Base-by-base conservation (phyloP, 495 filamentous ascomycete genomes). In the Haplographium delicatum region DNA sequence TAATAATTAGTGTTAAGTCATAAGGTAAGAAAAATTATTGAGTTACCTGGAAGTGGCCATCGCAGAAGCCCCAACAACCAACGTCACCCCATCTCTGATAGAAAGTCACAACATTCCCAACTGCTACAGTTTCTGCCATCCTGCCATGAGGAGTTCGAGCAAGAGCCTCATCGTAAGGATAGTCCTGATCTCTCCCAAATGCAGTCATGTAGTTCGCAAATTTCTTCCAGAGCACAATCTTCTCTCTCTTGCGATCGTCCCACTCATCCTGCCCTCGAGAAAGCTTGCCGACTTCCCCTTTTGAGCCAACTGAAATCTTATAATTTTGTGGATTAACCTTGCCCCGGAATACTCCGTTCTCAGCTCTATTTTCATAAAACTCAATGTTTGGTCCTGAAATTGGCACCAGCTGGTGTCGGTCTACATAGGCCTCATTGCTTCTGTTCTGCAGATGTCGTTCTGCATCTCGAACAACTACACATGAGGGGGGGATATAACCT, bases 121-220 rank as follows among this genome's bases (percentile, higher is more conserved):
- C 69, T 44, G 71, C 51, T 58, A 69, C 37, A 67, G 62, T 35
- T 62, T 58, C 44, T 64, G 66, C 76, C 65, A 65, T 77, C 62
- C 66, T 74, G 61, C 47, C 76, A n/a, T 42, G 9, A 63, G 54
- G 83, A 57, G 41, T 73, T 67, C 61, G 80, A 65, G 62, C 47
- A n/a, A 64, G 62, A 13, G 51, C 63, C 44, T 73, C 72, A 49
- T 79, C 72, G 47, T 62, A 56, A 37, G 63, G 59, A 47, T 64
- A 54, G 50, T 78, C 70, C 53, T 76, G 69, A 54, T 80, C 76
- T 39, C 75, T 68, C 1, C 76, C 76, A 46, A 72, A 74, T 4
- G 72, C 67, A 52, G 83, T 83, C 93, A 98, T 97, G 64, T 97
- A 98, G 62, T 89, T 88, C 46, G 86, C 89, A 58, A 96, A 96